phyloP scores from a whole-genome alignment of 371 early-diverging fungal genomes.

The Mortierella sp. region DNA sequence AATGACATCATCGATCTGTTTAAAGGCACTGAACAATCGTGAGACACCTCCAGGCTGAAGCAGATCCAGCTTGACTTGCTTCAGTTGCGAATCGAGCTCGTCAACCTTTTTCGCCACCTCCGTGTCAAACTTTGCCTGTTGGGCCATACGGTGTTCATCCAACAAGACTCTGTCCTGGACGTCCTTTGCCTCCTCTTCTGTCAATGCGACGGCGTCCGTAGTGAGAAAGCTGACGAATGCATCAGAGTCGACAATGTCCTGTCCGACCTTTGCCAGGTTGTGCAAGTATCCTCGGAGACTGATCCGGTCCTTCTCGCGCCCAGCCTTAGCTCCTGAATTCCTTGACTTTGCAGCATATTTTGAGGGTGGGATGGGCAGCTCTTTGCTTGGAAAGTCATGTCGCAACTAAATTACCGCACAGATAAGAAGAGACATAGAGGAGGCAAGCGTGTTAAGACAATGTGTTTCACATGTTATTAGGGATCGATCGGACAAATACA shows the following conservation, averaged over 20 bases:
- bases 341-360: conserved; percentile 38
- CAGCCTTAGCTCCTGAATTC: conserved; percentile 15
- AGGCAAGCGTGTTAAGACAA: no score
- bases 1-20: conserved; percentile 56
- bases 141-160: conserved; percentile 60
- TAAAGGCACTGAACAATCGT: conserved; percentile 51
- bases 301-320: conserved; percentile 68
- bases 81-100: conserved; percentile 63
- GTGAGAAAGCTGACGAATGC: conserved; percentile 62
- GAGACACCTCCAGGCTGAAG: conserved; percentile 60
- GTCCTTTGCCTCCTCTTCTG: conserved; percentile 59
- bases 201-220: conserved; percentile 58
- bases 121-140: conserved; percentile 59
- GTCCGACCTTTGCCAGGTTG: conserved; percentile 56
- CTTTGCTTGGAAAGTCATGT: conserved; percentile 40
- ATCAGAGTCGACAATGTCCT: conserved; percentile 55
- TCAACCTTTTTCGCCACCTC: conserved; percentile 66
- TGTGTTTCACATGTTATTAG: no score
- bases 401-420: no score
- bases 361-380: conserved; percentile 42
- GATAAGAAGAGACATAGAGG: no score
- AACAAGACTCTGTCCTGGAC: conserved; percentile 52
- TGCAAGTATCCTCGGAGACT: conserved; percentile 63
- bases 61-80: conserved; percentile 64
- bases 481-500: no score